Evolutionary conservation across 2,329 filamentous ascomycete genomes (phyloP).

Genomic region (Alternaria sp.): DNA sequence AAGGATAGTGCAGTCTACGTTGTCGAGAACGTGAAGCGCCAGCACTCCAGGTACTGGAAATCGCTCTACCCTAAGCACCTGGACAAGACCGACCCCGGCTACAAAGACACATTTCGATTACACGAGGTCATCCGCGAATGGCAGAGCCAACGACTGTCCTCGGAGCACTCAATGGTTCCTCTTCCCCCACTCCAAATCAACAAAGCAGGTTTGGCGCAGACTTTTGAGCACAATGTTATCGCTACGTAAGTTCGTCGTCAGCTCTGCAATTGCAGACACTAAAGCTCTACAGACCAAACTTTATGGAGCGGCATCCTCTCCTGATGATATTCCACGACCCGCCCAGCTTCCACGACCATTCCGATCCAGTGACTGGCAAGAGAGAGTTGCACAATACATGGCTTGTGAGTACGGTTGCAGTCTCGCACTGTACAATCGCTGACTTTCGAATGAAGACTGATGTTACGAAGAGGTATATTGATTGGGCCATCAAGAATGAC

Average conservation of each 20-base stretch:
- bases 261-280: background rate
- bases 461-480: constrained; percentile 79
- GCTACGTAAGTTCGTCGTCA: constrained; percentile 65
- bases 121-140: constrained; percentile 82
- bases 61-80: constrained; percentile 77
- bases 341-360: constrained; percentile 56
- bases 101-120: constrained; percentile 62
- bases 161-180: constrained; percentile 78
- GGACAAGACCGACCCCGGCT: constrained; percentile 40
- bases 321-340: constrained; percentile 92
- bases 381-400: constrained; percentile 86
- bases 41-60: constrained; percentile 79
- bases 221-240: constrained; percentile 86
- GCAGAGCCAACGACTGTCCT: constrained; percentile 75
- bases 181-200: constrained; percentile 79
- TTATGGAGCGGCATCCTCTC: constrained; percentile 71
- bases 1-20: constrained; percentile 61
- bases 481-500: constrained; percentile 78
- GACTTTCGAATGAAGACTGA: constrained; percentile 72
- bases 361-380: constrained; percentile 66
- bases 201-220: constrained; percentile 73
- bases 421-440: constrained; percentile 50
- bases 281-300: constrained; percentile 62
- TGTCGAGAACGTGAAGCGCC: constrained; percentile 64
- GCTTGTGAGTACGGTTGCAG: constrained; percentile 70